phyloP scores from a whole-genome alignment of 2,329 filamentous ascomycete genomes.

The Verticillium alfalfae region DNA sequence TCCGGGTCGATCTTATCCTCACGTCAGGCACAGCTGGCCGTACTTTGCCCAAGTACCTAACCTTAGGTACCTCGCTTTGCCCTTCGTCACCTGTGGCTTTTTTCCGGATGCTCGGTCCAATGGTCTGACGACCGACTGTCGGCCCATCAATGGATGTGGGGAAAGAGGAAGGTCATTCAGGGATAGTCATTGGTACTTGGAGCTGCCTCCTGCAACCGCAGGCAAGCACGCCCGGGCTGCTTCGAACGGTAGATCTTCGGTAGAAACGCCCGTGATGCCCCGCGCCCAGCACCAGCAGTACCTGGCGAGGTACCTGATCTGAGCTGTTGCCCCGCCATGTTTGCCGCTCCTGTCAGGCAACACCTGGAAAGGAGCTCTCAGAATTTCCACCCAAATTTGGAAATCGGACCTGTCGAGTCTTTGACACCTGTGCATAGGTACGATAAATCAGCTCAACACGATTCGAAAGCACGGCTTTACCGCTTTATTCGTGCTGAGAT shows the following conservation, averaged over 20 bases:
- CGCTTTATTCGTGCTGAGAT: too few species aligned
- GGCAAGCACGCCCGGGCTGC: background rate
- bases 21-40: background rate
- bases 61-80: too few species aligned
- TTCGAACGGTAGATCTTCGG: background rate
- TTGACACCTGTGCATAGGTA: background rate
- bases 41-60: background rate
- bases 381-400: background rate
- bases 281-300: background rate
- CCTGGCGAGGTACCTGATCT: background rate
- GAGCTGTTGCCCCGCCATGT: background rate
- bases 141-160: background rate
- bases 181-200: background rate
- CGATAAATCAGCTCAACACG: background rate
- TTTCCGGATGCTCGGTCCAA: slow-evolving; percentile 11
- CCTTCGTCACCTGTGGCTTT: background rate
- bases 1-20: background rate
- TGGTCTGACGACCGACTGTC: background rate
- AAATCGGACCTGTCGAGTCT: background rate
- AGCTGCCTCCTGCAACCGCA: background rate
- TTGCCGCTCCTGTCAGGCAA: background rate
- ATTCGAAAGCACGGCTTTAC: background rate
- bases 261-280: background rate
- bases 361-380: background rate
- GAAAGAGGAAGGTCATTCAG: background rate